Percentiles rank a stretch among this genome's conserved stretches.
Evolutionary conservation across 371 early-diverging fungal genomes (phyloP).

Genomic region (Phascolomyces articulosus): DNA sequence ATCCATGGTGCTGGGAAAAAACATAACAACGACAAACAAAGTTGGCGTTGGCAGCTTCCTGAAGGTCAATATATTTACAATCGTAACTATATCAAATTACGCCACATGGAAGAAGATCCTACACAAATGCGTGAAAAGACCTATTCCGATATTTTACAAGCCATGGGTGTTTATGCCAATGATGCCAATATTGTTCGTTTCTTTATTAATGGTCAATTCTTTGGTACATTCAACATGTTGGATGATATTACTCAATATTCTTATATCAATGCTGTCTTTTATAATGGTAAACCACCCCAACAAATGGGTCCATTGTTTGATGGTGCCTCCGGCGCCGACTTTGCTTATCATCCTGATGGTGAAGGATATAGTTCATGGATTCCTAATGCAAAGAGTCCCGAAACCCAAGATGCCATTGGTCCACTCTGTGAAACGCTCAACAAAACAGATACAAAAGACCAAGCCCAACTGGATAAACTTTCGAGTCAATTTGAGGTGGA

Average conservation of each 20-base stretch:
- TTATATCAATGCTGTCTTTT: conserved; percentile 50
- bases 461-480: conserved; percentile 41
- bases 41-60: conserved; percentile 49
- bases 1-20: conserved; percentile 59
- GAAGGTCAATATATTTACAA: conserved; percentile 35
- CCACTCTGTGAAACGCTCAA: conserved; percentile 45
- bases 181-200: conserved; percentile 57
- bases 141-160: conserved; percentile 54
- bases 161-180: conserved; percentile 57
- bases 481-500: conserved; percentile 47
- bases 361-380: conserved; percentile 36
- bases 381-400: conserved; percentile 40
- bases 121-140: conserved; percentile 66
- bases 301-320: conserved; percentile 56
- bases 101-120: conserved; percentile 63
- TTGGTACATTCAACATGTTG: conserved; percentile 58
- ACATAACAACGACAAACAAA: conserved; percentile 60
- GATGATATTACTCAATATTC: conserved; percentile 57
- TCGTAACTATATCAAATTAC: conserved; percentile 57
- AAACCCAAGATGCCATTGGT: conserved; percentile 36
- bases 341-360: conserved; percentile 24
- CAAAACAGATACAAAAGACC: conserved; percentile 38
- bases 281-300: conserved; percentile 44
- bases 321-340: conserved; percentile 57
- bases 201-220: conserved; percentile 55